phyloP scores from a whole-genome alignment of 2,329 filamentous ascomycete species.

The Calonectria hawksworthii region DNA sequence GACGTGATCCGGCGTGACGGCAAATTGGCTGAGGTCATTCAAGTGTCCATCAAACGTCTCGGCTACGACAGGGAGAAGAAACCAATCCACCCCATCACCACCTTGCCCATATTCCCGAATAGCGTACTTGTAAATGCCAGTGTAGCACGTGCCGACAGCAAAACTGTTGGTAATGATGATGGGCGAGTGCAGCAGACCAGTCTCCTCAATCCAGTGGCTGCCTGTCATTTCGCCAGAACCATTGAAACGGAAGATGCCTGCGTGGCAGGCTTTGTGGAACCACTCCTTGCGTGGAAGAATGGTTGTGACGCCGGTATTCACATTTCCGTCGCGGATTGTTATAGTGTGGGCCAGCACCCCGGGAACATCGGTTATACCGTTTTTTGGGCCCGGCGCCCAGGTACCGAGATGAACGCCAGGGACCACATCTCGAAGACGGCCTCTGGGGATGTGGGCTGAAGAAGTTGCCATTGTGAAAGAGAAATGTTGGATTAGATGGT shows the following conservation, averaged over 20 bases:
- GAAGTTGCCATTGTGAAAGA: background rate
- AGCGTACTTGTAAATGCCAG: conserved; percentile 69
- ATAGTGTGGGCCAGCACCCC: conserved; percentile 59
- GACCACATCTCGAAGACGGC: conserved; percentile 54
- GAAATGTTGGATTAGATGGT: no score
- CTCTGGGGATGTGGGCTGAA: background rate
- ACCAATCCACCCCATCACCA: conserved; percentile 61
- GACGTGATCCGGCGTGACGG: conserved; percentile 66
- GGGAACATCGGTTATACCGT: conserved; percentile 61
- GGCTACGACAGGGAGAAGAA: conserved; percentile 68
- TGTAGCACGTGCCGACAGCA: conserved; percentile 52
- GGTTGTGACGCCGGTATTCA: conserved; percentile 62
- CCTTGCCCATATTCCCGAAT: conserved; percentile 60
- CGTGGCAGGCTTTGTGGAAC: conserved; percentile 59
- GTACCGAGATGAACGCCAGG: conserved; percentile 57
- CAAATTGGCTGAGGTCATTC: conserved; percentile 69
- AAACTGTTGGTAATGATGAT: conserved; percentile 33
- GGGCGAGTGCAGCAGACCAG: conserved; percentile 53
- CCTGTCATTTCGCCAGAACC: conserved; percentile 74
- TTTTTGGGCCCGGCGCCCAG: conserved; percentile 57
- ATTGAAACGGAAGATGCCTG: conserved; percentile 72
- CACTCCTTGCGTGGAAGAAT: conserved; percentile 55
- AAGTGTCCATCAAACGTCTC: conserved; percentile 74
- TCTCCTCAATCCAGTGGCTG: conserved; percentile 72
- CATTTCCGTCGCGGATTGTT: conserved; percentile 50